A percentile compares a stretch with the other conserved stretches of the same genome.
These are phyloP conservation scores for Drechmeria coniospora DNA, from an alignment of 2,329 filamentous ascomycete species.

Conservation along the genomic window DNA sequence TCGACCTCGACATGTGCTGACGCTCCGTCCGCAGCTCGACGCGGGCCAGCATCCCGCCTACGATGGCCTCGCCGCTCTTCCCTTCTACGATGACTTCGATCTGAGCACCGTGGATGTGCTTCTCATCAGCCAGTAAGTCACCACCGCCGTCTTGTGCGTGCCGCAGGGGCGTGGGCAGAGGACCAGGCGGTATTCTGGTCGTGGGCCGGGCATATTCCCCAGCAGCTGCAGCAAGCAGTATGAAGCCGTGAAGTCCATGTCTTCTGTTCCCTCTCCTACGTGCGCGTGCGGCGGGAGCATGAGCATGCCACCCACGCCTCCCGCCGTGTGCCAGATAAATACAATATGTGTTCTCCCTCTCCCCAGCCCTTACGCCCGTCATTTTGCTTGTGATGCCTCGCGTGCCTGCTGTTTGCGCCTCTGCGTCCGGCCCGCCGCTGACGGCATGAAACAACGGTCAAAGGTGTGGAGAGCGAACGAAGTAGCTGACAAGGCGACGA, in stretches of 20 bases:
- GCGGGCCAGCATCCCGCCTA: slow-evolving; percentile 94
- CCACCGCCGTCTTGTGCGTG: slow-evolving; percentile 2
- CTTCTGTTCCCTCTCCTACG: too few species aligned
- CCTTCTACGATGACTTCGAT: slow-evolving; percentile 98
- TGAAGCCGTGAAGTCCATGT: too few species aligned
- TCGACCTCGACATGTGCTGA: too few species aligned
- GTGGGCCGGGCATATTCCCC: too few species aligned
- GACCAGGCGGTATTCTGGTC: slow-evolving; percentile 1
- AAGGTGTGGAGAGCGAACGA: too few species aligned
- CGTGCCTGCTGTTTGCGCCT: too few species aligned
- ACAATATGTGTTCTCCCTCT: slow-evolving; percentile 18
- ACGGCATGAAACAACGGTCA: too few species aligned
- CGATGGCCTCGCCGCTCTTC: slow-evolving; percentile 81
- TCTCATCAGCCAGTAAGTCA: slow-evolving; percentile 92
- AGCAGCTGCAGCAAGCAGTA: too few species aligned
- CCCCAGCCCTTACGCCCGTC: neutral
- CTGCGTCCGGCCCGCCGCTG: too few species aligned
- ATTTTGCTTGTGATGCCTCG: slow-evolving; percentile 5
- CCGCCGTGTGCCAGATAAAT: slow-evolving; percentile 21
- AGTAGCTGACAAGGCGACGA: slow-evolving; percentile 5
- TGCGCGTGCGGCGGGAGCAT: too few species aligned
- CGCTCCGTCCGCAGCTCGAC: slow-evolving; percentile 56
- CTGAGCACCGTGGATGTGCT: slow-evolving; percentile 94
- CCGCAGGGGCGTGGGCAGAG: neutral
- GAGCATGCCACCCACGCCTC: too few species aligned